Conservation (phyloP, 176 grass and related monocot genomes). For the Cocos nucifera region DNA sequence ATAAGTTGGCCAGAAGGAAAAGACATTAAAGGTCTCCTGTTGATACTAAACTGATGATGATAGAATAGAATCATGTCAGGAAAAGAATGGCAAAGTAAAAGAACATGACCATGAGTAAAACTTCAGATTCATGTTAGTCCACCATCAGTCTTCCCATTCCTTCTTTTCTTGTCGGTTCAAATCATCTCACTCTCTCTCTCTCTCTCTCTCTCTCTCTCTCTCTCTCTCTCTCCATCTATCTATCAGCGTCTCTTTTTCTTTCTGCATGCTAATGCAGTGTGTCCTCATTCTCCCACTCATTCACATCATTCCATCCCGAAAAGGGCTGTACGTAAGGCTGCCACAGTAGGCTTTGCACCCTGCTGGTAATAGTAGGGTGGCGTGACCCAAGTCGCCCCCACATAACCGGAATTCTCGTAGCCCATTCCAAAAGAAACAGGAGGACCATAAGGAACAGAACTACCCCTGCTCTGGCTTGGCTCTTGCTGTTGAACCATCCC, state of each 20-base stretch:
- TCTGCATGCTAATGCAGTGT: background rate
- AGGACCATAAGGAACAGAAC: conserved; percentile 53
- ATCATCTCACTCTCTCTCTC: conserved; percentile 15
- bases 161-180: conserved; percentile 39
- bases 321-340: conserved; percentile 69
- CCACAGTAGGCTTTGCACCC: conserved; percentile 33
- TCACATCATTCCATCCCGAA: conserved; percentile 73
- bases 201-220: background rate
- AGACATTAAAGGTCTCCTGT: conserved; percentile 30
- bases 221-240: background rate
- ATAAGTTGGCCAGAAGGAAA: conserved; percentile 3
- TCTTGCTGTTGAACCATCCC: conserved; percentile 13
- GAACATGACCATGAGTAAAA: conserved; percentile 45
- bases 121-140: conserved; percentile 77
- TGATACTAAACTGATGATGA: conserved; percentile 33
- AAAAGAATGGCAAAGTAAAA: conserved; percentile 38
- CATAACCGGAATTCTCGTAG: conserved; percentile 51
- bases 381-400: conserved; percentile 35
- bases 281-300: background rate
- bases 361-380: conserved; percentile 26
- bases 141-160: conserved; percentile 39
- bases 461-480: conserved; percentile 16
- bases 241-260: background rate
- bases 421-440: conserved; percentile 32
- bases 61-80: conserved; percentile 35